These are phyloP conservation scores for Dactylis glomerata DNA, from an alignment of 176 grass and related monocot genomes.

Conservation along the genomic window DNA sequence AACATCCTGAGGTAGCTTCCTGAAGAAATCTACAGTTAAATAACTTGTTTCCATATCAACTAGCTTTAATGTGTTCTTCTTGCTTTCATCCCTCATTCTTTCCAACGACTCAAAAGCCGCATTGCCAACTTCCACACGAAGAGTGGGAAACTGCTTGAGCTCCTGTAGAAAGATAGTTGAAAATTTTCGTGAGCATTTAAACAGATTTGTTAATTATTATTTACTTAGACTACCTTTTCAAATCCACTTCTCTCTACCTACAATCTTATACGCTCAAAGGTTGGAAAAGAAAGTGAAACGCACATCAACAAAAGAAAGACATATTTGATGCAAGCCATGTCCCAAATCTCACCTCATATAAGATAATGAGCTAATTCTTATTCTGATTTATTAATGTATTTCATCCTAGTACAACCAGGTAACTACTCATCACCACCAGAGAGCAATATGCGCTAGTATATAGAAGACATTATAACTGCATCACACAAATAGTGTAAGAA, in stretches of 20 bases:
- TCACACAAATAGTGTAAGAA: neutral
- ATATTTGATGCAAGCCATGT: neutral
- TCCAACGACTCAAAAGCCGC: constrained; percentile 96
- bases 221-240: neutral
- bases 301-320: neutral
- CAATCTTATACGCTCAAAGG: neutral
- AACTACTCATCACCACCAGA: constrained; percentile 1
- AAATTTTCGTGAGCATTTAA: neutral
- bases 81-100: constrained; percentile 99
- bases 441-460: neutral
- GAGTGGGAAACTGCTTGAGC: constrained; percentile 90
- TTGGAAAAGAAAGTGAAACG: neutral
- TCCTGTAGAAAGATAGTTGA: constrained; percentile 51
- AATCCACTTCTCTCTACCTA: neutral
- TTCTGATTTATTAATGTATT: neutral
- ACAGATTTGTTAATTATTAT: neutral
- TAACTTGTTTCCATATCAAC: constrained; percentile 99
- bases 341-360: neutral
- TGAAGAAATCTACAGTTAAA: constrained; percentile 97
- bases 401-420: neutral
- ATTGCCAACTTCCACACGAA: constrained; percentile 85
- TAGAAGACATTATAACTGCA: neutral
- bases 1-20: constrained; percentile 97
- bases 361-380: neutral
- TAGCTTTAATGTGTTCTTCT: constrained; percentile 91